Evolutionary conservation across 371 early-diverging fungal species (phyloP).

Genomic region (Mortierella sp.): DNA sequence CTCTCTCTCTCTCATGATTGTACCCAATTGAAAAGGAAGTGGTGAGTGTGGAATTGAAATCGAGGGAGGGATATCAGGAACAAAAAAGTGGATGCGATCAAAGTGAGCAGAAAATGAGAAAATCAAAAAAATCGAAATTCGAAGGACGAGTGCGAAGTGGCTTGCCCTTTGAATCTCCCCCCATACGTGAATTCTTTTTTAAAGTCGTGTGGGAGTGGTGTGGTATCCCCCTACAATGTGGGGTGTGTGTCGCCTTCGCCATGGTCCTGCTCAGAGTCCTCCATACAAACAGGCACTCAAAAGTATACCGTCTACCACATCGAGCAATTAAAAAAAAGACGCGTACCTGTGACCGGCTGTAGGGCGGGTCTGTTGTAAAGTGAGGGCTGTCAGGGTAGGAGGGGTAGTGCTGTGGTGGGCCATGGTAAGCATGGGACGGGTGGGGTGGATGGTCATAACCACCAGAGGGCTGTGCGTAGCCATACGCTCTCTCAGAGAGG

Average conservation of each 20-base stretch:
- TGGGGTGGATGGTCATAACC: conserved; percentile 14
- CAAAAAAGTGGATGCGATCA: background rate
- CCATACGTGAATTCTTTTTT: background rate
- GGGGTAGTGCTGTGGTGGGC: conserved; percentile 19
- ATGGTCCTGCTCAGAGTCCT: background rate
- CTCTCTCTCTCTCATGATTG: background rate
- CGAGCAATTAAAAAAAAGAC: background rate
- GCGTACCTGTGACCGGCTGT: conserved; percentile 42
- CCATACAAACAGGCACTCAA: no score
- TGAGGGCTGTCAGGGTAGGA: conserved; percentile 44
- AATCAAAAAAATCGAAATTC: background rate
- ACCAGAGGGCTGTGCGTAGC: conserved; percentile 9
- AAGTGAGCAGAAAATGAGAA: background rate
- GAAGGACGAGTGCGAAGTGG: conserved; percentile 1
- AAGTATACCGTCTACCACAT: background rate
- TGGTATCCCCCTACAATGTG: background rate
- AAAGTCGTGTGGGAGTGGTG: background rate
- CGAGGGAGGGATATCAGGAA: background rate
- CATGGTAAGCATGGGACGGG: conserved; percentile 18
- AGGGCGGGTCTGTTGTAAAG: conserved; percentile 29
- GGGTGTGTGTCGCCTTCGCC: background rate
- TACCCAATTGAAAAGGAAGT: conserved; percentile 7
- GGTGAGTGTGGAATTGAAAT: background rate
- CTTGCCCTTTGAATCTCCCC: background rate
- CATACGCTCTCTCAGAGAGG: background rate